A percentile compares a stretch with the other conserved stretches of the same genome.
Conservation (phyloP, 2,329 filamentous ascomycete species). For the Trichoderma sp. region DNA sequence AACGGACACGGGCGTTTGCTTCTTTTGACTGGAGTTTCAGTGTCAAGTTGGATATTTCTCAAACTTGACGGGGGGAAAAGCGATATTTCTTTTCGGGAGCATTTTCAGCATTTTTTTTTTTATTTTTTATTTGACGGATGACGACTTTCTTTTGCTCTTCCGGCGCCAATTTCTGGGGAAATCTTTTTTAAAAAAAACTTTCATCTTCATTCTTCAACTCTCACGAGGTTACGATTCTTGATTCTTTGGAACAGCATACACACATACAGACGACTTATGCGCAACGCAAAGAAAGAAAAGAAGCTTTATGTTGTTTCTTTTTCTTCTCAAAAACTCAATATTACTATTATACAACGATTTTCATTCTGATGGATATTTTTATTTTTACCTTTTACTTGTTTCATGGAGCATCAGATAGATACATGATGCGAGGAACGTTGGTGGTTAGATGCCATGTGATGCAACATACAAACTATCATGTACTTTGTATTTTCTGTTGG, state of each 20-base stretch:
- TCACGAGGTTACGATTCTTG: conserved; percentile 26
- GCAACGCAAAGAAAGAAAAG: neutral
- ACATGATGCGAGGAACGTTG: neutral
- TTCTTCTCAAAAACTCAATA: neutral
- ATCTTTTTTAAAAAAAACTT: neutral
- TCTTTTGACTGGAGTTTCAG: neutral
- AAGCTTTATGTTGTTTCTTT: conserved; percentile 1
- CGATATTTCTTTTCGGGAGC: neutral
- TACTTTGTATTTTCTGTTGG: neutral
- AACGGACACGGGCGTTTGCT: conserved; percentile 5
- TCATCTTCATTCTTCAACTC: conserved; percentile 16
- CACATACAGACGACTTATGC: conserved; percentile 18
- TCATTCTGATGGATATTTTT: neutral
- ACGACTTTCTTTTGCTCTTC: conserved; percentile 5
- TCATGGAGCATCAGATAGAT: neutral
- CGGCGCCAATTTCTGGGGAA: neutral
- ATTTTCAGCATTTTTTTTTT: conserved; percentile 10
- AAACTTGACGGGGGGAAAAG: conserved; percentile 1
- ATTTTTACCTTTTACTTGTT: neutral
- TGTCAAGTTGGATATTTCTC: neutral
- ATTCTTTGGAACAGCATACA: neutral
- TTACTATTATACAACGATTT: neutral
- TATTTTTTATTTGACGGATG: conserved; percentile 3
- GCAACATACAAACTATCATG: neutral
- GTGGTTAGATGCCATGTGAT: neutral